These are phyloP conservation scores for Aspergillus baeticus DNA, from an alignment of 495 filamentous ascomycete species.

Conservation along the genomic window DNA sequence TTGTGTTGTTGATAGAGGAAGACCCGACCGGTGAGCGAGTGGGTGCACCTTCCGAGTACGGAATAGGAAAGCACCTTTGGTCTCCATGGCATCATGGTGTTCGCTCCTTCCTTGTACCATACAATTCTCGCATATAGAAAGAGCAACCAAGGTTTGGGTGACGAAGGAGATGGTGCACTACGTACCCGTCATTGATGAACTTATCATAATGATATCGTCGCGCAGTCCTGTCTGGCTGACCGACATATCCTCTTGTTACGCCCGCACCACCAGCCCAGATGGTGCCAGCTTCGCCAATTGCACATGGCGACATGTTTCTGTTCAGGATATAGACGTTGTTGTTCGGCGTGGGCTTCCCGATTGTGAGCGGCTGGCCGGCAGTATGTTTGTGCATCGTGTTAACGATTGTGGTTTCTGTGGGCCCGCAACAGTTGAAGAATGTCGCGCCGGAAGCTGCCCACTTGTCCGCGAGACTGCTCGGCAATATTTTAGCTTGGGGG, in stretches of 20 bases:
- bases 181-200: slow-evolving; percentile 7
- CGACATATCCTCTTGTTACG: slow-evolving; percentile 3
- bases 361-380: background rate
- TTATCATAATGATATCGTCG: slow-evolving; percentile 6
- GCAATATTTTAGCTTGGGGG: background rate
- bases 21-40: too few species aligned
- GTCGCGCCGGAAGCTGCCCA: slow-evolving; percentile 3
- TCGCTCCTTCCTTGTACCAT: too few species aligned
- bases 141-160: too few species aligned
- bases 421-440: slow-evolving; percentile 12
- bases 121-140: too few species aligned
- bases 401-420: slow-evolving; percentile 12
- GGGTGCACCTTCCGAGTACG: too few species aligned
- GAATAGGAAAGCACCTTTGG: too few species aligned
- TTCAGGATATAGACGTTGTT: slow-evolving; percentile 12
- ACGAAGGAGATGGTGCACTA: too few species aligned
- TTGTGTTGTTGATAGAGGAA: too few species aligned
- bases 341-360: slow-evolving; percentile 8
- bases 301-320: background rate
- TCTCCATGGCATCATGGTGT: too few species aligned
- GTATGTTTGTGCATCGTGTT: slow-evolving; percentile 14
- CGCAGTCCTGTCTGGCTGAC: slow-evolving; percentile 9
- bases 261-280: slow-evolving; percentile 10
- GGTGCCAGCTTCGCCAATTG: slow-evolving; percentile 1
- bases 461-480: slow-evolving; percentile 6